Conservation (phyloP, 2,329 filamentous ascomycete species). For the Xylaria sp. region DNA sequence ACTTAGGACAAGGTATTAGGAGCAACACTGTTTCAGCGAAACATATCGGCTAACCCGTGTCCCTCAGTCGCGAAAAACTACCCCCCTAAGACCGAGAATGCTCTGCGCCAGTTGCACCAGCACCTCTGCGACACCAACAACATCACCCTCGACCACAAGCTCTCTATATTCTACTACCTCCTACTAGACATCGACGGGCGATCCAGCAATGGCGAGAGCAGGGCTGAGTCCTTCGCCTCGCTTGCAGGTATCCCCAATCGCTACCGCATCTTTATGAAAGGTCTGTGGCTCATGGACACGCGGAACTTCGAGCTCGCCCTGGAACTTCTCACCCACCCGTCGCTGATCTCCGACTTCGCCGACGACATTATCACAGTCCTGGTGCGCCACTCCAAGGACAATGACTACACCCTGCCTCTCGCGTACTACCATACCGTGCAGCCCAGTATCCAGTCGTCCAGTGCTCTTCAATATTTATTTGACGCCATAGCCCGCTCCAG, state of each 20-base stretch:
- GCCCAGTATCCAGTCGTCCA: constrained; percentile 73
- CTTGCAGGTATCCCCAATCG: constrained; percentile 75
- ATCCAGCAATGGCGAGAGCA: constrained; percentile 48
- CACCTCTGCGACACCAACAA: constrained; percentile 70
- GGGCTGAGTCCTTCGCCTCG: constrained; percentile 66
- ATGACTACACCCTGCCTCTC: constrained; percentile 73
- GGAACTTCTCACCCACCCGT: constrained; percentile 81
- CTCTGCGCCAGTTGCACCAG: constrained; percentile 75
- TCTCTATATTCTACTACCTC: constrained; percentile 85
- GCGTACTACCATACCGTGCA: constrained; percentile 82
- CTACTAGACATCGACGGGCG: constrained; percentile 76
- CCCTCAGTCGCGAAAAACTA: constrained; percentile 69
- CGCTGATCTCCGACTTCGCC: constrained; percentile 80
- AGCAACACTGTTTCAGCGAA: neutral
- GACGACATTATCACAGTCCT: constrained; percentile 82
- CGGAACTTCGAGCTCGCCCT: constrained; percentile 76
- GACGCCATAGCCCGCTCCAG: constrained; percentile 73
- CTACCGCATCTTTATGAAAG: constrained; percentile 83
- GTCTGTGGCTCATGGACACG: constrained; percentile 82
- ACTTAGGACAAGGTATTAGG: constrained; percentile 73
- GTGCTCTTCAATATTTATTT: constrained; percentile 74
- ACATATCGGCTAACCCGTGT: neutral
- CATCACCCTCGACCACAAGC: constrained; percentile 78
- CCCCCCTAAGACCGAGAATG: constrained; percentile 75
- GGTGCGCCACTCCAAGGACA: constrained; percentile 67